Evolutionary conservation across 106 monocot genomes (phyloP), one percentile per base, ranked within the genome.

Genomic region (Hemerocallis citrina): DNA sequence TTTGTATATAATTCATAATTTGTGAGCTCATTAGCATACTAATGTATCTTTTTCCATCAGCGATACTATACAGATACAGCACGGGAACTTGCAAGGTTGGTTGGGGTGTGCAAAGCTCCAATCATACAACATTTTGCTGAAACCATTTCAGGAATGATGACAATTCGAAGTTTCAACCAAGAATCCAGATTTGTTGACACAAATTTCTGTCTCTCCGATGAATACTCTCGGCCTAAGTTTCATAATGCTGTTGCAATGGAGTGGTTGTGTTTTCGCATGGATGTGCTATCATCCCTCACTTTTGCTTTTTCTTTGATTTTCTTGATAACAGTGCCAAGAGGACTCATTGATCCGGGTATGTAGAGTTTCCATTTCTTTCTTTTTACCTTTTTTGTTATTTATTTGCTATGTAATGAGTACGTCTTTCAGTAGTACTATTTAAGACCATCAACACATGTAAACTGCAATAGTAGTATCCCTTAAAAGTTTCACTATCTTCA

Each of bases 121-220:
- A 77, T 92, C 40, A 86, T 92, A 62, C 86, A 92, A 49, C 82
- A 92, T 49, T 92, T 92, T 68, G 70, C 92, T 5, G 87, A 92
- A 58, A 75, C 86, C 24, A 52, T 87, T 31, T 72, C 82, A 12
- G 92, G 92, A 63, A 75, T 82, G 16, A 74, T 36, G 24, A 92
- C 75, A 32, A 84, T 92, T 30, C 77, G 92, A 71, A 83, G 83
- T 50, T 92, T 86, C 52, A 63, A 67, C 31, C 79, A 92, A 47
- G 75, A 73, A 63, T 60, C 77, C 25, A 69, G 70, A 60, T 87
- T 92, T 61, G 35, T 71, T 14, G 31, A 32, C 52, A 78, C 50
- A 55, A 87, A 84, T 65, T 77, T 77, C 16, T 49, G 54, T 29
- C 57, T 84, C 17, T 52, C 63, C 25, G 84, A 92, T 74, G 77